phyloP scores from a whole-genome alignment of 2,329 filamentous ascomycete species.

The Scedosporium minutisporum region DNA sequence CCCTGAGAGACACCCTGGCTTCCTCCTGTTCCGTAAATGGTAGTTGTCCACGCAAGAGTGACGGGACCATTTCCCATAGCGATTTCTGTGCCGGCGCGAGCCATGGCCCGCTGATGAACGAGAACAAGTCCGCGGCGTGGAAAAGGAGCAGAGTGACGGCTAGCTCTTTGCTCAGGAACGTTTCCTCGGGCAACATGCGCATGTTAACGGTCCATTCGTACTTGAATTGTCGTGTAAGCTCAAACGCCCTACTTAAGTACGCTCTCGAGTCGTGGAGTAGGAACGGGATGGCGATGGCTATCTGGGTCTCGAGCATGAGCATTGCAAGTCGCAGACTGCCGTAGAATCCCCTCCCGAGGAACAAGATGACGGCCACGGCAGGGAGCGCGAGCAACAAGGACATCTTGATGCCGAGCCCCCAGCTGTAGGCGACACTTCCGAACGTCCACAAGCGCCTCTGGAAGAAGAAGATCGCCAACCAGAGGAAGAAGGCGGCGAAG shows the following conservation, averaged over 20 bases:
- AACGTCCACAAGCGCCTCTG: constrained; percentile 66
- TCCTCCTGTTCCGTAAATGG: constrained; percentile 45
- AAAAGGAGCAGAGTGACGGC: constrained; percentile 54
- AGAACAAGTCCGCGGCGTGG: constrained; percentile 55
- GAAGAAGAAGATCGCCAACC: constrained; percentile 67
- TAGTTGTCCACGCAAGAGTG: constrained; percentile 30
- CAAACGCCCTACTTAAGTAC: constrained; percentile 78
- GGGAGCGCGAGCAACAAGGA: constrained; percentile 74
- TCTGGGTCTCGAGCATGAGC: constrained; percentile 70
- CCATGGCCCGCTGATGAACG: constrained; percentile 64
- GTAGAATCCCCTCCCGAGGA: constrained; percentile 60
- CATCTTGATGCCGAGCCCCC: constrained; percentile 92
- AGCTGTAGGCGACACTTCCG: constrained; percentile 63
- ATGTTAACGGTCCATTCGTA: constrained; percentile 99
- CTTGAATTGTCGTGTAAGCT: constrained; percentile 81
- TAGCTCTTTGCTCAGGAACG: constrained; percentile 63
- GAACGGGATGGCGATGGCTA: constrained; percentile 60
- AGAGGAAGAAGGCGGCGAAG: constrained; percentile 76
- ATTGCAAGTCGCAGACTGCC: constrained; percentile 58
- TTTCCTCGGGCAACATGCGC: constrained; percentile 81
- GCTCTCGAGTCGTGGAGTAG: constrained; percentile 52
- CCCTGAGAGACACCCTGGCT: constrained; percentile 40
- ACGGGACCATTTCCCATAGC: constrained; percentile 40
- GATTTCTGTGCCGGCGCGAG: constrained; percentile 55
- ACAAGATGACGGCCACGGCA: constrained; percentile 65